A percentile compares a stretch with the other conserved stretches of the same genome.
Evolutionary conservation across 805 yeast species (phyloP).

Genomic region (Saturnispora diversa): DNA sequence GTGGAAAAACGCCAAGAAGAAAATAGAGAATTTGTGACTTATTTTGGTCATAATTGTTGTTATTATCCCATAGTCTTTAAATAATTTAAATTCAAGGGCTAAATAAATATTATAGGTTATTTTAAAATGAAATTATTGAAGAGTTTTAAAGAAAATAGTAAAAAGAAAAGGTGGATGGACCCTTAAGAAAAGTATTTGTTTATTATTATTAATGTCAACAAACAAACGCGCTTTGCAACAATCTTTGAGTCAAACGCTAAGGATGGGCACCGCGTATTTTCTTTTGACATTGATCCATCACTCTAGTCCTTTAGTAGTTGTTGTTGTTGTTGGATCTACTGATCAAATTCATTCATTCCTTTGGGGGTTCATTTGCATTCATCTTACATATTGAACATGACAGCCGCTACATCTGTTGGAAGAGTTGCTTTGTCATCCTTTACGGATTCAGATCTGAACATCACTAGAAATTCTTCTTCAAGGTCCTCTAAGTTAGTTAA

Average conservation of each 20-base stretch:
- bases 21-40: too few species aligned
- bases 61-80: too few species aligned
- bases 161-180: too few species aligned
- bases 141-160: too few species aligned
- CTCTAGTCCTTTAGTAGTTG: background rate
- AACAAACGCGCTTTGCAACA: background rate
- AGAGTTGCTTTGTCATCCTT: constrained; percentile 21
- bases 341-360: background rate
- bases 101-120: too few species aligned
- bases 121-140: too few species aligned
- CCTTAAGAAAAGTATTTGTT: too few species aligned
- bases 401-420: constrained; percentile 10
- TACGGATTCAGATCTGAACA: constrained; percentile 18
- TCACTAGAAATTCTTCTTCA: constrained; percentile 13
- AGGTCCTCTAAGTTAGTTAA: constrained; percentile 1
- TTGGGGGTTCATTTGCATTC: background rate
- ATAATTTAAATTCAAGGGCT: too few species aligned
- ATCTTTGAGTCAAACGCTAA: background rate
- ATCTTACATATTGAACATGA: background rate
- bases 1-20: too few species aligned
- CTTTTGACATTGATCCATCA: background rate
- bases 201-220: background rate
- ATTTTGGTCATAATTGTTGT: too few species aligned
- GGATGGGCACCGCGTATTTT: constrained; percentile 5
- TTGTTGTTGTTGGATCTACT: background rate